Base-by-base conservation (phyloP, 2,329 filamentous ascomycete species). In the Hymenoscyphus scutula region DNA sequence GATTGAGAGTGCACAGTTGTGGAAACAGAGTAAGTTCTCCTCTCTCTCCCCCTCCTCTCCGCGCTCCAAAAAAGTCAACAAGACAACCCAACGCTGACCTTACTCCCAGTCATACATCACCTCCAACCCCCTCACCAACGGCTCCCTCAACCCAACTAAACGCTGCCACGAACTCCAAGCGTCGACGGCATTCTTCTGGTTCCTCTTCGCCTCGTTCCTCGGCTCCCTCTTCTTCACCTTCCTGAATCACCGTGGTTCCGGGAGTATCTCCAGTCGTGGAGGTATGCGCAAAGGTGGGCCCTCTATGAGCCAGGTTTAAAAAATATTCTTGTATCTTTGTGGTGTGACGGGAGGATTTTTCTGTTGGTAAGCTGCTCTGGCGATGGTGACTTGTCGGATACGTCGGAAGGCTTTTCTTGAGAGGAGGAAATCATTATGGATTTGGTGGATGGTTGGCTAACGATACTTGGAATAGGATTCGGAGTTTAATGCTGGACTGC, bases 101-200 rank as follows among this genome's bases (percentile, higher is more conserved):
- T 25, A 13, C 3, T 53, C 4, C 3, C 27, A 73, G 81, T 64
- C 64, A 45, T 79, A 79, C 69, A 77, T 77, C 53, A 53, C 60
- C n/a, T 68, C 68, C 70, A 82, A 83, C 75, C 83, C 80, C 77
- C 85, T 90, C 73, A 87, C 81, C 29, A 72, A 73, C 73, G 87
- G 87, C 62, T 87, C 86, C 54, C 64, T 67, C 65, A 74, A 88
- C 75, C 79, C 82, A 64, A 75, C 80, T 73, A 86, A 88, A 78
- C 84, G 89, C 67, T 93, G 90, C 78, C 86, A 84, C 66, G 86
- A 91, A 77, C 84, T 91, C 17, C 90, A 93, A 78, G 90, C 90
- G 41, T 83, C 84, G 65, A 85, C 84, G 37, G 89, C 85, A 41
- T 94, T 94, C 78, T 82, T 91, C 77, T 94, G 89, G 89, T 92